Evolutionary conservation across 768 basidiomycete species (phyloP).

Genomic region (Cystobasidium onofrii): DNA sequence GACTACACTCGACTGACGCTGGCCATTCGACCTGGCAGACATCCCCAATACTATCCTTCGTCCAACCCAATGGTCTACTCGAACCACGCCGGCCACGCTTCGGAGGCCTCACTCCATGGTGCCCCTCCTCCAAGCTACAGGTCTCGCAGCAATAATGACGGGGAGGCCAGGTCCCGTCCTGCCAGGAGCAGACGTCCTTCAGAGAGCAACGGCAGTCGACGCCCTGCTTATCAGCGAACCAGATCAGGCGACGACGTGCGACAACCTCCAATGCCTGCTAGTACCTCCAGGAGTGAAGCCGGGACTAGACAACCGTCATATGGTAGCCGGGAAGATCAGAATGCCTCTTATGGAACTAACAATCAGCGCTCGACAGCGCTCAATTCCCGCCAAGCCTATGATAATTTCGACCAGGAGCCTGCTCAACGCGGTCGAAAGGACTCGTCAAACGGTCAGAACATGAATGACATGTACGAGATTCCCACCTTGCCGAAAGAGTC

Average conservation of each 20-base stretch:
- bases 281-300: no score
- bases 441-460: not conserved
- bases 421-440: not conserved
- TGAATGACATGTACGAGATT: not conserved
- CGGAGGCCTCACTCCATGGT: not conserved
- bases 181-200: not conserved
- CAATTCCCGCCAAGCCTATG: not conserved
- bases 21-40: not conserved
- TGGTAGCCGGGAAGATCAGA: not conserved
- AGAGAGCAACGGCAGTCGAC: not conserved
- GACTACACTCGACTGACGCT: not conserved
- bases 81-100: not conserved
- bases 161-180: not conserved
- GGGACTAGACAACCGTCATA: not conserved
- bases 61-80: not conserved
- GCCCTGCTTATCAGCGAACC: not conserved
- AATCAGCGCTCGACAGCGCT: not conserved
- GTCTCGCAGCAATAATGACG: not conserved
- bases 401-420: not conserved
- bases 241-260: not conserved
- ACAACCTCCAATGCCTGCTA: not conserved
- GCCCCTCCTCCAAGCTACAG: not conserved
- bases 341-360: not conserved
- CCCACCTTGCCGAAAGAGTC: not conserved
- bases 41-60: not conserved